Base-by-base conservation (phyloP, 2,329 filamentous ascomycete genomes). In the Lachnellula arida region DNA sequence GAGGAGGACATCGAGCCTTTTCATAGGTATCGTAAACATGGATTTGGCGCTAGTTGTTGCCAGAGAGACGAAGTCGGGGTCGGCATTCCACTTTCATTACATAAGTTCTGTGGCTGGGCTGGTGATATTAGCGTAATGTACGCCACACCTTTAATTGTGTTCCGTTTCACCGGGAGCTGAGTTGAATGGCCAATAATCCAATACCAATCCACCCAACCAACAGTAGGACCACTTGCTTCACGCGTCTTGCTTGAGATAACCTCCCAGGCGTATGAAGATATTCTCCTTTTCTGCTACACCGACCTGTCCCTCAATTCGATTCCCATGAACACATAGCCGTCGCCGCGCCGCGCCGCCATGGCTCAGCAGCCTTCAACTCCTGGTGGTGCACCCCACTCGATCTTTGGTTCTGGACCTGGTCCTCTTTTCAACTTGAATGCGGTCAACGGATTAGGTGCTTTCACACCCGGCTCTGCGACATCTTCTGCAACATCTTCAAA, bases 401-500 rank as follows among this genome's bases (percentile, higher is more conserved):
- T 80, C 65, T 81, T 80, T 65, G 78, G 78, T 55, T 73, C 73
- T 57, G 70, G 72, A 47, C 65, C 60, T 43, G 57, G 25, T 32
- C 17, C 48, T 9, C 51, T 48, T 23, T 35, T 54, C 43, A 61
- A 25, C 25, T 17, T 23, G 12, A 60, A 60, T 39, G 63, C 63
- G 39, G 55, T 60, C 37, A 53, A 49, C 32, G 51, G 47, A n/a
- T 56, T 60, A 17, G 56, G 61, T 32, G 55, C 54, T 17, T 39
- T 65, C 15, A 77, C 78, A 49, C 79, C 78, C 11, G 72, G 74
- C 39, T 79, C 78, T 25, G 74, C 74, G 59, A 73, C 81, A 49
- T 82, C 82, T n/a, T 79, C 78, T 25, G 74, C 74, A 59, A 73
- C 81, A 49, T 82, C 82, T n/a, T 79, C 78, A 17, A 86, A 82